These are phyloP conservation scores for Lupinus albus DNA, from an alignment of 306 rosid genomes.

Conservation along the genomic window DNA sequence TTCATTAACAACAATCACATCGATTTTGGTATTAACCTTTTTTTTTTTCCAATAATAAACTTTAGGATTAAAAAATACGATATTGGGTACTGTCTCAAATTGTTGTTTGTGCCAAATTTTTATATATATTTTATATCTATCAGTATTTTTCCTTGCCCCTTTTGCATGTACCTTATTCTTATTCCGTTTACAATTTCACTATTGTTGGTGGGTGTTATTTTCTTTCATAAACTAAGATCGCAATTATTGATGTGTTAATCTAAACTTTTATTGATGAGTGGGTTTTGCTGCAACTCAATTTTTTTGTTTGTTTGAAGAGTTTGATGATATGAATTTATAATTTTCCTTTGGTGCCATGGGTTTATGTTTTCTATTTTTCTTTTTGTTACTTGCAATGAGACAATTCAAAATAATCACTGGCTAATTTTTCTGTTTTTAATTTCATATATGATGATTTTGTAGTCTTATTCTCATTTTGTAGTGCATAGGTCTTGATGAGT, in stretches of 20 bases:
- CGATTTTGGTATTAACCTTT: slow-evolving; percentile 1
- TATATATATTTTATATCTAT: neutral
- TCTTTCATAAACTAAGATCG: neutral
- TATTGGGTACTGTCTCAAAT: neutral
- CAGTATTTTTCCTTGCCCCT: neutral
- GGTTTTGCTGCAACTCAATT: neutral
- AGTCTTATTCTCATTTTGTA: neutral
- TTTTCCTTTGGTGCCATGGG: neutral
- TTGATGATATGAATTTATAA: neutral
- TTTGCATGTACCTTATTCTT: slow-evolving; percentile 1
- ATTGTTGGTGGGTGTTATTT: neutral
- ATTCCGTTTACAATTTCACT: too few species aligned
- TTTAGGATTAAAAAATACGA: neutral
- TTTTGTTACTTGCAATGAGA: neutral
- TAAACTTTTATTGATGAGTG: neutral
- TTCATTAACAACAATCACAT: neutral
- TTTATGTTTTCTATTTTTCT: neutral
- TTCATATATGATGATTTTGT: neutral
- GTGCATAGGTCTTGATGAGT: neutral
- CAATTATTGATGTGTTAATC: neutral
- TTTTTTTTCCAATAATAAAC: neutral
- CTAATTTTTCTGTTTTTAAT: neutral
- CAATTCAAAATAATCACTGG: neutral
- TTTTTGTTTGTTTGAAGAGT: neutral
- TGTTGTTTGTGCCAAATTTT: neutral